Evolutionary conservation across 306 rosid species (phyloP), one percentile per base, ranked within the genome.

Genomic region (Prinsepia uniflora): DNA sequence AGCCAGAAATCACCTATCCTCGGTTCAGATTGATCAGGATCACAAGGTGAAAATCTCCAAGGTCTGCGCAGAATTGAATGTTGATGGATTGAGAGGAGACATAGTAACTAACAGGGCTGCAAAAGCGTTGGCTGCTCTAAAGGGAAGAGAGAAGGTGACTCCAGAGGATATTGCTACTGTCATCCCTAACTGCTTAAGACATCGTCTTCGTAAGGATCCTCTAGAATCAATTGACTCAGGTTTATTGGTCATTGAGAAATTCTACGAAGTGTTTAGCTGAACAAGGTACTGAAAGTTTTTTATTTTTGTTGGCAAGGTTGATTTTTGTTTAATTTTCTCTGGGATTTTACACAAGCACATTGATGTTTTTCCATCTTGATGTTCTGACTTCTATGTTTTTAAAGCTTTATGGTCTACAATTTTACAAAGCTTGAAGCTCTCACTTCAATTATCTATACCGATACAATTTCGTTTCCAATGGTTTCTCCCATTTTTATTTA

Each of bases 51-150:
- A 90, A 64, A 90, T 89, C 82, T 93, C 98, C 4, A 82, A 66
- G 79, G 98, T 93, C 65, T 93, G 98, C 49, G 56, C 96, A 30
- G 98, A 93, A 47, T 75, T 93, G 84, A 93, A 93, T 72, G 97
- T 93, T 10, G 98, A 93, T 57, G 97, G 98, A 72, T 81, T 93
- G 83, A 85, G 98, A 84, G 98, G 98, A 76, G 98, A 93, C 71
- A 93, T 90, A 67, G 97, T 93, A 53, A 77, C 90, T 48, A 90
- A 93, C 55, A 84, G 98, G 73, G 96, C 98, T 73, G 96, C 98
- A 24, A 88, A 87, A 77, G 98, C 97, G 45, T 81, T 93, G 68
- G 96, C 98, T 72, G 81, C 98, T 56, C 83, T 93, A 2, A 93
- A 88, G 86, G 92, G 92, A 54, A 93, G 86, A 71, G 96, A 80